These are phyloP conservation scores for Beta corolliflora DNA, from an alignment of 179 eudicot genomes.

Conservation along the genomic window DNA sequence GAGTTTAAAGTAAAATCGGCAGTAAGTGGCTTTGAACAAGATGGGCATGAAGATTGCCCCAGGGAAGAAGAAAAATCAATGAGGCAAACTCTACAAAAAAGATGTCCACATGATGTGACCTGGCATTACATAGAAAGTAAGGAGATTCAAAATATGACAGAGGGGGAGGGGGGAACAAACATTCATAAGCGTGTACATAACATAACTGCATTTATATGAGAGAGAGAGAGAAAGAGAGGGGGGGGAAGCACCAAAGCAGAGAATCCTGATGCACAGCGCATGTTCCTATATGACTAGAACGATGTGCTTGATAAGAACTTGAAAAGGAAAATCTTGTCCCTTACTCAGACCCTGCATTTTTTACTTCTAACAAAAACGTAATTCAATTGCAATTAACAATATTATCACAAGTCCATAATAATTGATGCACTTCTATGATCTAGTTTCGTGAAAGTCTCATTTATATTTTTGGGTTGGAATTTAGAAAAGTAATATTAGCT, in stretches of 20 bases:
- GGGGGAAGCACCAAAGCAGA: too few relatives aligned
- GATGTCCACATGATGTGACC: conserved; percentile 82
- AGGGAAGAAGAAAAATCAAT: conserved; percentile 60
- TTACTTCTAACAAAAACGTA: too few relatives aligned
- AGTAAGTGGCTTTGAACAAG: conserved; percentile 85
- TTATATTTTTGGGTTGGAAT: too few relatives aligned
- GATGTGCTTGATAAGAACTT: neutral
- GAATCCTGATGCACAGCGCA: too few relatives aligned
- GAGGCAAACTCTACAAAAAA: conserved; percentile 81
- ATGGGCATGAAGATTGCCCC: conserved; percentile 73
- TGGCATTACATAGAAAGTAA: conserved; percentile 28
- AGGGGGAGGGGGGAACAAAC: neutral
- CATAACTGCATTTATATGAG: neutral
- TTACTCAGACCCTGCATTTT: too few relatives aligned
- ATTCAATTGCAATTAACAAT: too few relatives aligned
- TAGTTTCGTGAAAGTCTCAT: too few relatives aligned
- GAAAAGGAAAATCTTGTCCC: too few relatives aligned
- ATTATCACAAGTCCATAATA: too few relatives aligned
- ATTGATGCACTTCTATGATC: too few relatives aligned
- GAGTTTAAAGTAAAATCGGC: conserved; percentile 72
- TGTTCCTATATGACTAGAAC: neutral
- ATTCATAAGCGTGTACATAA: neutral
- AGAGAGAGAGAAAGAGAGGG: too few relatives aligned
- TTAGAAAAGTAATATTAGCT: too few relatives aligned
- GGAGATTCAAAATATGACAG: neutral